Conservation (phyloP, 345 rosid species). For the Eucalyptus fibrosa region DNA sequence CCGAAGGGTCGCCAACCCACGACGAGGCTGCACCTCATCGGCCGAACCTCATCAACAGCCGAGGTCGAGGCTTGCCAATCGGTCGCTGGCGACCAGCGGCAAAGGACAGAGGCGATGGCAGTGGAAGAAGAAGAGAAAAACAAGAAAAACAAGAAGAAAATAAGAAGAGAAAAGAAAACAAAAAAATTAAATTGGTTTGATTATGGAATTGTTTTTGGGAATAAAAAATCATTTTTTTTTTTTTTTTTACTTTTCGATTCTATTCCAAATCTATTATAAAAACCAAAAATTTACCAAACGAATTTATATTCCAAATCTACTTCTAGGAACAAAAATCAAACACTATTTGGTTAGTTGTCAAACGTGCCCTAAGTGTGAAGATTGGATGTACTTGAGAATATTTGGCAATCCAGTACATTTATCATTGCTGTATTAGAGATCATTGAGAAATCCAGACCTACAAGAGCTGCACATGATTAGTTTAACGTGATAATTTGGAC, state of each 20-base stretch:
- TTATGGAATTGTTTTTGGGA: rapidly evolving
- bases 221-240: no score
- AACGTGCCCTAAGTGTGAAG: rapidly evolving
- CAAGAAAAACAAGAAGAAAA: no score
- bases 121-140: no score
- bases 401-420: neutral
- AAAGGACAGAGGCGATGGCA: rapidly evolving
- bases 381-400: neutral
- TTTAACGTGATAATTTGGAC: neutral
- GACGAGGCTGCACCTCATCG: rapidly evolving
- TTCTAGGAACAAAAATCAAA: rapidly evolving
- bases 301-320: no score
- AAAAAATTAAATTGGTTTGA: no score
- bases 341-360: rapidly evolving
- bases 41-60: rapidly evolving
- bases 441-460: neutral
- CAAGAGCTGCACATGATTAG: neutral
- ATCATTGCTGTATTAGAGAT: neutral
- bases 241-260: no score
- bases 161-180: no score
- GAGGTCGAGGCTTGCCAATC: rapidly evolving
- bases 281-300: no score
- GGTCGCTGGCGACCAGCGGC: rapidly evolving
- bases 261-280: no score
- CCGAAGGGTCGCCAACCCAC: rapidly evolving